Conservation (phyloP, 352 stramenopile genomes). For the Aphanomyces invadans region DNA sequence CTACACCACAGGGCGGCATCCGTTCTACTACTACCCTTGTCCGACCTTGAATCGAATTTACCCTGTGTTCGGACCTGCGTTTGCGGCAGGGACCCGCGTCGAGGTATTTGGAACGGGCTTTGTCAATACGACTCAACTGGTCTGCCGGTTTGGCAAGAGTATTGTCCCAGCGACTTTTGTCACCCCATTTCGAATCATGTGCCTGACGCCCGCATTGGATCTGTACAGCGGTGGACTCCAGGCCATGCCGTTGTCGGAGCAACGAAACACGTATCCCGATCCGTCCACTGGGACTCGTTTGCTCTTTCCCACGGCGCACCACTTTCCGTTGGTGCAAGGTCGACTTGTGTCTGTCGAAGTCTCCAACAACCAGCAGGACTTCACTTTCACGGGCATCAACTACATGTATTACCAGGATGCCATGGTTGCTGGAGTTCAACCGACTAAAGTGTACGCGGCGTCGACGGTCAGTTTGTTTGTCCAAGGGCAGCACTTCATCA, state of each 20-base stretch:
- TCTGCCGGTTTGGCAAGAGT: conserved; percentile 82
- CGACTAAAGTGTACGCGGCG: conserved; percentile 43
- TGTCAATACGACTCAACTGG: conserved; percentile 74
- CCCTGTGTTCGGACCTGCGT: conserved; percentile 84
- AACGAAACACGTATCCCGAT: conserved; percentile 51
- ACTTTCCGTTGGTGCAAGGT: conserved; percentile 83
- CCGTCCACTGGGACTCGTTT: conserved; percentile 53
- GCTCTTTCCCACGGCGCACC: conserved; percentile 72
- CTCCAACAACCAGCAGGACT: conserved; percentile 95
- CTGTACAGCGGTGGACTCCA: conserved; percentile 46
- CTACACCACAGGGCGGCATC: conserved; percentile 52
- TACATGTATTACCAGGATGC: conserved; percentile 91
- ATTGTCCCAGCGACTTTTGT: conserved; percentile 81
- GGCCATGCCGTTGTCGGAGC: conserved; percentile 56
- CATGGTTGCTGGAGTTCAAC: conserved; percentile 52
- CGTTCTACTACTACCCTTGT: conserved; percentile 82
- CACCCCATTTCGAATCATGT: conserved; percentile 69
- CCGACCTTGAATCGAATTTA: conserved; percentile 63
- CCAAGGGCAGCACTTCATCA: conserved; percentile 82
- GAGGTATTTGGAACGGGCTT: conserved; percentile 81
- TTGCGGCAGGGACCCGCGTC: conserved; percentile 72
- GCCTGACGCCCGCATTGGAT: conserved; percentile 66
- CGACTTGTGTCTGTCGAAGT: conserved; percentile 90
- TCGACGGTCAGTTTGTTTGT: conserved; percentile 51
- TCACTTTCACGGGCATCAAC: conserved; percentile 80